Conservation (phyloP, 2,329 filamentous ascomycete genomes). For the Diaporthe caulivora region DNA sequence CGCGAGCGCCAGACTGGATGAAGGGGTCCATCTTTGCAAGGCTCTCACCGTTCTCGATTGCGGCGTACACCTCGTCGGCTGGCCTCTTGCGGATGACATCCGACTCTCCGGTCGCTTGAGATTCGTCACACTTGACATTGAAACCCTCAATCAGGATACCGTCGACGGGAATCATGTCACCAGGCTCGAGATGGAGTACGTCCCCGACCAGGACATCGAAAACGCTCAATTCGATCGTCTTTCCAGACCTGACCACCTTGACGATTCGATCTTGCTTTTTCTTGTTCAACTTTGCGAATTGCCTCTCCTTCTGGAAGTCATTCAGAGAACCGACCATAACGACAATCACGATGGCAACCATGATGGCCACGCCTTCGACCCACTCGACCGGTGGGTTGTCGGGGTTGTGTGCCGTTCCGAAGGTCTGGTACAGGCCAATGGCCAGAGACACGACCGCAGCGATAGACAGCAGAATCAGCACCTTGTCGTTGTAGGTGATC, state of each 20-base stretch:
- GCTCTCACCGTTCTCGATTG: constrained; percentile 74
- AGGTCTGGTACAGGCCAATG: constrained; percentile 81
- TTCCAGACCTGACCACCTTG: constrained; percentile 79
- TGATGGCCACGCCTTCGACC: constrained; percentile 86
- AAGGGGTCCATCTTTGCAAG: constrained; percentile 84
- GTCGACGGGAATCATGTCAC: constrained; percentile 80
- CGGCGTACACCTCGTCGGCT: constrained; percentile 76
- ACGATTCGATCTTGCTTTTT: constrained; percentile 83
- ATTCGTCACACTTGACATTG: constrained; percentile 82
- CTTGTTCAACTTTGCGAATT: constrained; percentile 82
- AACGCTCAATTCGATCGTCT: constrained; percentile 76
- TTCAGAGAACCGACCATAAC: constrained; percentile 82
- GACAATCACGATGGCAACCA: constrained; percentile 83
- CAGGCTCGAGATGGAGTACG: constrained; percentile 79
- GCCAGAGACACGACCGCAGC: constrained; percentile 81
- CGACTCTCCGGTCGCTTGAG: constrained; percentile 83
- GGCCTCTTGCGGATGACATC: constrained; percentile 78
- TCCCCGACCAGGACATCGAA: constrained; percentile 79
- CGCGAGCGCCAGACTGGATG: constrained; percentile 85
- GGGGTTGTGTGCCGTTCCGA: constrained; percentile 67
- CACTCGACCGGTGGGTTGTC: constrained; percentile 75
- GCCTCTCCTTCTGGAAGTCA: constrained; percentile 84
- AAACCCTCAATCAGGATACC: constrained; percentile 80
- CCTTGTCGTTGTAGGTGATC: constrained; percentile 89
- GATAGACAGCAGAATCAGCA: constrained; percentile 77